Evolutionary conservation across 1,139 yeast species (phyloP), one percentile per base, ranked within the genome.

Genomic region (Blastobotrys buckinghamii): DNA sequence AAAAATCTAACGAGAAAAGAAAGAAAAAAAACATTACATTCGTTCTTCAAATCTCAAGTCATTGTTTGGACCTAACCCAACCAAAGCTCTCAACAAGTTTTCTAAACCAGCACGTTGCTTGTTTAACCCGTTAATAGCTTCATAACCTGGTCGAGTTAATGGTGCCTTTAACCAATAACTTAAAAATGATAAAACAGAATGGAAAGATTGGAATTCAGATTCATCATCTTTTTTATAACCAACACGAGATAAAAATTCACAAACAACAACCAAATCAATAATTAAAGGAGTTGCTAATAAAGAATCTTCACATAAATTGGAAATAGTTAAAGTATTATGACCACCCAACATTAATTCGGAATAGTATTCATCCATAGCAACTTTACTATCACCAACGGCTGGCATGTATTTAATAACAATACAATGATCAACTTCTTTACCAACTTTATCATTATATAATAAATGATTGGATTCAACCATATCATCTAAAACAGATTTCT

Each of bases 141-240:
- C 85, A 71, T 76, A 86, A 13, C 96, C 96, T 50, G 90, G 88
- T 71, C 92, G 85, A 48, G 95, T 82, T 61, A 90, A 77, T 57
- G 97, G 97, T 2, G 97, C 97, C 76, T 90, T 90, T 65, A 90
- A 80, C 97, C 97, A 90, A 75, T 90, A 90, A 66, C 92, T 81
- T 68, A 90, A 77, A 69, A 89, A 85, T 22, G 95, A 81, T 65
- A 90, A 76, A 44, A 90, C 92, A 36, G 96, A 81, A 71, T 90
- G 89, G 72, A 90, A 80, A 57, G 77, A 74, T 57, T 84, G 80
- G 68, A 75, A 84, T 34, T 67, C 73, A 17, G 65, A 64, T 22
- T 62, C 68, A 24, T 59, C 67, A 52, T 68, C 62, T 65, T 79
- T 80, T 68, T 78, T 82, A 76, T 88, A 89, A 50, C 81, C 74